phyloP scores from a whole-genome alignment of 1,284 basidiomycete genomes.

The Cystobasidium sp. region DNA sequence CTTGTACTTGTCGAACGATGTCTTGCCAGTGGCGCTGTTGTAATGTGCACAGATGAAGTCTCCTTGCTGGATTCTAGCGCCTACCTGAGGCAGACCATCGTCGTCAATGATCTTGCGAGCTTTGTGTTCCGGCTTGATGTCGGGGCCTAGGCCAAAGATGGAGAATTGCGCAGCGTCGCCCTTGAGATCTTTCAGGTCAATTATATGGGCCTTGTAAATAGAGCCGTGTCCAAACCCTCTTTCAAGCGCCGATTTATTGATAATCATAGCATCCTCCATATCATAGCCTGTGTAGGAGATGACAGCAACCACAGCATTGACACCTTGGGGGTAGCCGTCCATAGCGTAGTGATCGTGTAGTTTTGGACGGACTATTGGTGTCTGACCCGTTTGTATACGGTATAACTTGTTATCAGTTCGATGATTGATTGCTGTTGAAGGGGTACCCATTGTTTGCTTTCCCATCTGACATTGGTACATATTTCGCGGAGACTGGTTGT shows the following conservation, averaged over 20 bases:
- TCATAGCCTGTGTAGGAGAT: slow-evolving; percentile 99
- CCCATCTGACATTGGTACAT: slow-evolving; percentile 83
- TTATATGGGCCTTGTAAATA: slow-evolving; percentile 91
- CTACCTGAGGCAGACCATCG: slow-evolving; percentile 85
- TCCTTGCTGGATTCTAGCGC: slow-evolving; percentile 71
- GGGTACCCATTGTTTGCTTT: slow-evolving; percentile 99
- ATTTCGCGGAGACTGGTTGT: slow-evolving; percentile 76
- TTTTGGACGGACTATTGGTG: slow-evolving; percentile 87
- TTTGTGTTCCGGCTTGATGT: slow-evolving; percentile 45
- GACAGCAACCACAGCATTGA: slow-evolving; percentile 97
- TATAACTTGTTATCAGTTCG: slow-evolving; percentile 99
- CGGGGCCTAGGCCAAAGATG: slow-evolving; percentile 47
- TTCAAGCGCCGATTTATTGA: slow-evolving; percentile 98
- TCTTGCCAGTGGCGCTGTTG: slow-evolving; percentile 82
- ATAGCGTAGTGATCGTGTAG: slow-evolving; percentile 97
- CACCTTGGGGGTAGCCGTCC: slow-evolving; percentile 98
- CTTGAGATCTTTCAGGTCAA: slow-evolving; percentile 82
- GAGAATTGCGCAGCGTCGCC: slow-evolving; percentile 59
- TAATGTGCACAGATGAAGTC: slow-evolving; percentile 83
- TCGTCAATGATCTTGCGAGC: slow-evolving; percentile 72
- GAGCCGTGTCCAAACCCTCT: slow-evolving; percentile 97
- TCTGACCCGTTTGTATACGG: slow-evolving; percentile 92
- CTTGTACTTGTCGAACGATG: slow-evolving; percentile 92
- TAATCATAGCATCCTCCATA: slow-evolving; percentile 99
- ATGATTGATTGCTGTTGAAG: slow-evolving; percentile 84